Conservation (phyloP, 208 protist species). For the Leishmania arabica region DNA sequence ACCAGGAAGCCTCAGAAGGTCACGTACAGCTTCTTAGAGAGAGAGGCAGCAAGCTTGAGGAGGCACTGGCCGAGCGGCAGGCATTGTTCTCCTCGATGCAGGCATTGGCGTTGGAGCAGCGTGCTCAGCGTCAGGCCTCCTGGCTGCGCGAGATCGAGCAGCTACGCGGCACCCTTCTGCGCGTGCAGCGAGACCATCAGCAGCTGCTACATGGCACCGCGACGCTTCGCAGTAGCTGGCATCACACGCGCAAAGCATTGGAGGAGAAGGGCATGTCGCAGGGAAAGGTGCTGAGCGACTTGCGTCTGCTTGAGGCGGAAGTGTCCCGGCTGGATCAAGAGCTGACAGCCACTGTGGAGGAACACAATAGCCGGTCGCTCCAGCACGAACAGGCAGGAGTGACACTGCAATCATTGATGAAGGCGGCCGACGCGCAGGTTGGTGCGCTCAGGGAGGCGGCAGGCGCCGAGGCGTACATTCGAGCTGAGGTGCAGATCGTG, state of each 20-base stretch:
- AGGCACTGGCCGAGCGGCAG: conserved; percentile 20
- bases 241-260: conserved; percentile 19
- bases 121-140: conserved; percentile 24
- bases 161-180: conserved; percentile 16
- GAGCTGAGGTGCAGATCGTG: conserved; percentile 51
- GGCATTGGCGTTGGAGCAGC: conserved; percentile 23
- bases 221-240: conserved; percentile 29
- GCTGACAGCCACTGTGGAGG: conserved; percentile 5
- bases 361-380: neutral
- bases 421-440: conserved; percentile 47
- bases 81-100: conserved; percentile 27
- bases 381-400: conserved; percentile 30
- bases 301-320: conserved; percentile 33
- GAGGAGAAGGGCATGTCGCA: conserved; percentile 14
- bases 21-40: conserved; percentile 26
- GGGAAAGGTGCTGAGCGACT: conserved; percentile 3
- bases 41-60: conserved; percentile 20
- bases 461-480: conserved; percentile 50
- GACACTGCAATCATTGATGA: conserved; percentile 47
- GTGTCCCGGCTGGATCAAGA: conserved; percentile 21
- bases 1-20: conserved; percentile 17
- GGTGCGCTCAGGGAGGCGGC: conserved; percentile 29
- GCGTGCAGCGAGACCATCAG: conserved; percentile 32
- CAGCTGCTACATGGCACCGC: conserved; percentile 37
- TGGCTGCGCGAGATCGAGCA: conserved; percentile 31